A percentile compares a stretch with the other conserved stretches of the same genome.
Evolutionary conservation across 306 rosid genomes (phyloP).

Genomic region (Echinosophora koreensis): DNA sequence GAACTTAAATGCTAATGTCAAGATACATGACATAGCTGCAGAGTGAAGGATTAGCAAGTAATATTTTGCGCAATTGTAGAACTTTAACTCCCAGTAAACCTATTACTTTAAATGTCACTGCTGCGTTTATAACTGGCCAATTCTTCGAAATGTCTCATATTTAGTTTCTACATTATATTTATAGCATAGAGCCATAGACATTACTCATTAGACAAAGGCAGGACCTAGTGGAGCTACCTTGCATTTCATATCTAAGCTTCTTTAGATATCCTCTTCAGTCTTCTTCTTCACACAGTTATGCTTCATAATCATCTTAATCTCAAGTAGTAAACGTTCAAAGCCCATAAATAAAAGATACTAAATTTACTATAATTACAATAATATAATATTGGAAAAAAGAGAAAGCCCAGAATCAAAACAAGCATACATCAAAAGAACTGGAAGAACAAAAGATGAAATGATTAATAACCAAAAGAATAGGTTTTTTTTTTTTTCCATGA

Average conservation of each 20-base stretch:
- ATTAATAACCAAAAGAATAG: slow-evolving; percentile 7
- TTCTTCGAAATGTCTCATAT: not conserved
- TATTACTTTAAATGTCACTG: not conserved
- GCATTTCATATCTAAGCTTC: slow-evolving; percentile 25
- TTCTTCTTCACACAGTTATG: not conserved
- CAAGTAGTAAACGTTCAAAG: slow-evolving; percentile 29
- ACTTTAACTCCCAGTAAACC: slow-evolving; percentile 39
- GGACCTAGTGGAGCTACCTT: slow-evolving; percentile 16
- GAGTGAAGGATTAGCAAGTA: slow-evolving; percentile 3
- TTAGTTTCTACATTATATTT: not conserved
- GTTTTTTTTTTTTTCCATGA: not conserved
- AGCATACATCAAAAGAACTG: not conserved
- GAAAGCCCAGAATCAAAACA: not conserved
- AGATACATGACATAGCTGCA: not conserved
- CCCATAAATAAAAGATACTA: slow-evolving; percentile 19
- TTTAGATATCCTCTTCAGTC: slow-evolving; percentile 9
- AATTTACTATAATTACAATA: slow-evolving; percentile 3
- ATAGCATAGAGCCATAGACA: not conserved
- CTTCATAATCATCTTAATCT: slow-evolving; percentile 28
- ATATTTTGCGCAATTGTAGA: slow-evolving; percentile 14
- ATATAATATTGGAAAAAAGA: not conserved
- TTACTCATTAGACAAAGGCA: slow-evolving; percentile 1
- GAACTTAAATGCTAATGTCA: slow-evolving; percentile 12
- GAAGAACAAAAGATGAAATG: slow-evolving; percentile 2
- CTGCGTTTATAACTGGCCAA: slow-evolving; percentile 21